Base-by-base conservation (phyloP, 2,329 filamentous ascomycete genomes). In the Aphanoascus verrucosus region DNA sequence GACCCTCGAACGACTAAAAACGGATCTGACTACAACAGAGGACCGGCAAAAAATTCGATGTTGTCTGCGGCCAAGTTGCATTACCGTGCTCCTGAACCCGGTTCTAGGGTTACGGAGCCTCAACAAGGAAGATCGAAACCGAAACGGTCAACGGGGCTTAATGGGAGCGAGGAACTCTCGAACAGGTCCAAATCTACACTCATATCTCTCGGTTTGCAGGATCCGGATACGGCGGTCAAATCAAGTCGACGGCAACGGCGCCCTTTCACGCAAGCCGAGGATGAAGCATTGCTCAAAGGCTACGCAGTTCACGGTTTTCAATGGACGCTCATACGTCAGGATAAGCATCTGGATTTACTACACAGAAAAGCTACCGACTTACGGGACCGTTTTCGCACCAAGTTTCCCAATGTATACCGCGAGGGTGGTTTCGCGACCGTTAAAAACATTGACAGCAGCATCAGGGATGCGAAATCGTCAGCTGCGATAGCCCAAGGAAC, bases 351-450 rank as follows among this genome's bases (percentile, higher is more conserved):
- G 2, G 72, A 74, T 11, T 72, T 83, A 43, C 62, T 64, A 8
- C 69, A 75, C 58, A 73, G 80, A 41, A 74, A 74, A 43, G 71
- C 77, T 14, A 81, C 79, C 1, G 81, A 84, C 60, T 62, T 84
- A 12, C 72, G 81, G 32, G 81, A 84, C 62, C 76, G 80, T 3
- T 81, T 84, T 58, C 72, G 81, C 14, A 81, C 78, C 6, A 74
- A 74, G 32, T 83, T 77, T 58, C 79, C 80, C 0, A 72, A 80
- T 31, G 70, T 74, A 15, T 84, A 82, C 61, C 72, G 71, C 11
- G 65, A 71, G 31, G 69, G 69, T 2, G 69, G 69, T n/a, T 68
- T 68, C 15, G 67, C 69, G 19, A 70, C 62, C 5, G 65, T 64
- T 15, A 67, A 65, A 38, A 58, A 58, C 5, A 51, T 64, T 19